These are phyloP conservation scores for Aspergillus cejpii DNA, from an alignment of 2,329 filamentous ascomycete genomes.

Conservation along the genomic window DNA sequence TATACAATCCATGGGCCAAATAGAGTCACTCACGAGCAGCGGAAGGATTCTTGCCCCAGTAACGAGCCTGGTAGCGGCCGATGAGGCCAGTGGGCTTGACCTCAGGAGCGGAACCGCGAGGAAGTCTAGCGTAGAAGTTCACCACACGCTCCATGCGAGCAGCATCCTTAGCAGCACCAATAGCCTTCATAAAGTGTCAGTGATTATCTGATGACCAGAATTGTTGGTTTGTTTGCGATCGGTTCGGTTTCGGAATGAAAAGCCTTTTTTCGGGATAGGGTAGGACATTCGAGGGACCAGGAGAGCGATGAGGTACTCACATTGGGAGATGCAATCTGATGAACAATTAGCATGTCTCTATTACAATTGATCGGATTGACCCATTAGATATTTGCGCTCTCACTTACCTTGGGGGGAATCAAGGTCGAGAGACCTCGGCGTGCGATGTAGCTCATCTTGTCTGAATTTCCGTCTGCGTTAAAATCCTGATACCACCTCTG, in stretches of 20 bases:
- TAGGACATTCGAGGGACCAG: constrained; percentile 12
- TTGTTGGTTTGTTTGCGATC: constrained; percentile 7
- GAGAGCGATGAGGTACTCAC: constrained; percentile 25
- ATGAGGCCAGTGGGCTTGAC: constrained; percentile 73
- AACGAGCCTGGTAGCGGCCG: constrained; percentile 73
- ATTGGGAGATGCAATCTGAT: constrained; percentile 36
- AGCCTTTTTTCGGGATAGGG: constrained; percentile 18
- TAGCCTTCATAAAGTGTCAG: constrained; percentile 59
- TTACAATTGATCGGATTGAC: constrained; percentile 10
- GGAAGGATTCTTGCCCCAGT: constrained; percentile 93
- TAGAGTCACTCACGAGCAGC: constrained; percentile 66
- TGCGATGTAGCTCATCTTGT: constrained; percentile 86
- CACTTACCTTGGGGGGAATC: constrained; percentile 91
- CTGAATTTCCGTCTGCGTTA: constrained; percentile 24
- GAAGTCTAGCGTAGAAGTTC: constrained; percentile 97
- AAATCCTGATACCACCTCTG: constrained; percentile 10
- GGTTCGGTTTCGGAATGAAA: constrained; percentile 16
- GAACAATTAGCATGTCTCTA: constrained; percentile 35
- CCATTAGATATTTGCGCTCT: constrained; percentile 7
- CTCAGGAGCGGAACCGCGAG: constrained; percentile 82
- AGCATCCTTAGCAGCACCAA: constrained; percentile 91
- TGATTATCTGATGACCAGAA: constrained; percentile 7
- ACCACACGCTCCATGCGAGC: constrained; percentile 97
- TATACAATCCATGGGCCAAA: background rate
- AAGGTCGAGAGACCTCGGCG: constrained; percentile 94